Evolutionary conservation across 2,329 filamentous ascomycete species (phyloP).

Genomic region (Penicillium sp.): DNA sequence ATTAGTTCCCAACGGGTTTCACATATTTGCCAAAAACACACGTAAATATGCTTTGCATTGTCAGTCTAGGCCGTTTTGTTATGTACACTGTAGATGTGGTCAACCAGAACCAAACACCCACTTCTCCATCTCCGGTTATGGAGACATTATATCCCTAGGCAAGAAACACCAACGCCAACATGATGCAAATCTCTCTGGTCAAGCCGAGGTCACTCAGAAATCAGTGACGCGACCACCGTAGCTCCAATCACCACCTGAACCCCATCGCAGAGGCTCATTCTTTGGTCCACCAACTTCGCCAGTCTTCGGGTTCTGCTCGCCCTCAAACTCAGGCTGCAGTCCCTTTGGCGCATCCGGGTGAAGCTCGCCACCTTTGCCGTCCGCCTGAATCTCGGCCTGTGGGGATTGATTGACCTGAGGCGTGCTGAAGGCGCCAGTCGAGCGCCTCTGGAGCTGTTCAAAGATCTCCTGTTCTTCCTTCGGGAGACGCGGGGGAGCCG

Average conservation of each 20-base stretch:
- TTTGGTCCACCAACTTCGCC: slow-evolving; percentile 96
- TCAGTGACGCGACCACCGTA: slow-evolving; percentile 95
- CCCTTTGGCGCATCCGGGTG: slow-evolving; percentile 72
- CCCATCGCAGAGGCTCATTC: slow-evolving; percentile 93
- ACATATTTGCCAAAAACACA: neutral
- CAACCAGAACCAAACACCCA: neutral
- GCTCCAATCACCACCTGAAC: slow-evolving; percentile 74
- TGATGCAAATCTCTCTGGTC: slow-evolving; percentile 16
- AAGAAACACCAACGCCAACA: slow-evolving; percentile 22
- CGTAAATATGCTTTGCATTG: neutral
- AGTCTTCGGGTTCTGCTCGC: slow-evolving; percentile 87
- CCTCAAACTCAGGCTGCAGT: slow-evolving; percentile 85
- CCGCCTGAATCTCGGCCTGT: slow-evolving; percentile 49
- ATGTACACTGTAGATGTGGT: slow-evolving; percentile 4
- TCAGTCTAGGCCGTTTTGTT: neutral
- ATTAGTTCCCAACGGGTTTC: neutral
- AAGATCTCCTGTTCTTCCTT: slow-evolving; percentile 87
- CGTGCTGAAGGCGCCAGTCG: slow-evolving; percentile 73
- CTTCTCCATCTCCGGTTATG: neutral
- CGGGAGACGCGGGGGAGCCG: slow-evolving; percentile 81
- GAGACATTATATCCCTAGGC: neutral
- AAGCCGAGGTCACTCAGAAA: slow-evolving; percentile 53
- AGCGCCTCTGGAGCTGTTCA: slow-evolving; percentile 77
- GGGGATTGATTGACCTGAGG: slow-evolving; percentile 56
- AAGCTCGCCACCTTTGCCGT: slow-evolving; percentile 62